Evolutionary conservation across 805 yeast genomes (phyloP).

Genomic region (Yarrowia sp.): DNA sequence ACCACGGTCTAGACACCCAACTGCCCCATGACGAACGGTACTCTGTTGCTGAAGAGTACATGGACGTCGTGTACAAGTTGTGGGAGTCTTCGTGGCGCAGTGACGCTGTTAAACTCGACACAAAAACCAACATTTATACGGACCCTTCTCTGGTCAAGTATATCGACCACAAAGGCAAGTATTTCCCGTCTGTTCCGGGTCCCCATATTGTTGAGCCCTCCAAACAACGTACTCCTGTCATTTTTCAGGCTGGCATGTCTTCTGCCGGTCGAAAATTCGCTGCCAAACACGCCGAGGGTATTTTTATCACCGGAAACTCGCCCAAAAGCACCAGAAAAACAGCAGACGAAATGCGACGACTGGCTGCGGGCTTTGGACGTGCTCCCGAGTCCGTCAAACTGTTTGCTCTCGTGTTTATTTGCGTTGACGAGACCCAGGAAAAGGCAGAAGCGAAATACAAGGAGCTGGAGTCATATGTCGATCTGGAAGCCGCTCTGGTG

Average conservation of each 20-base stretch:
- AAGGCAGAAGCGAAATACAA: constrained; percentile 43
- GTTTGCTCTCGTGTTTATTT: constrained; percentile 40
- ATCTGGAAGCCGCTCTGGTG: constrained; percentile 44
- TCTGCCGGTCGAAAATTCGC: constrained; percentile 43
- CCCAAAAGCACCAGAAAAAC: constrained; percentile 37
- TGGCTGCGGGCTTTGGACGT: constrained; percentile 41
- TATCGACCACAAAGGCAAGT: constrained; percentile 44
- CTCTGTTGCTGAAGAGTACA: constrained; percentile 42
- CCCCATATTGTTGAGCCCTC: constrained; percentile 45
- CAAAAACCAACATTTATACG: constrained; percentile 29
- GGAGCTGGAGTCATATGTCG: constrained; percentile 39
- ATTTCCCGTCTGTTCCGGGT: constrained; percentile 43
- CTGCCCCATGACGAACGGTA: constrained; percentile 46
- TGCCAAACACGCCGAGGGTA: constrained; percentile 45
- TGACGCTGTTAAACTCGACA: constrained; percentile 41
- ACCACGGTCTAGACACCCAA: constrained; percentile 40
- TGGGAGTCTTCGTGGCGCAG: constrained; percentile 47
- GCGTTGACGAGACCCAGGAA: constrained; percentile 44
- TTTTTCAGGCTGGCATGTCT: constrained; percentile 48
- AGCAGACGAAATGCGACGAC: constrained; percentile 37
- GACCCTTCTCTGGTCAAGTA: constrained; percentile 43
- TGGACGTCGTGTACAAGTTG: constrained; percentile 43
- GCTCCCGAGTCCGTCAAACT: constrained; percentile 42
- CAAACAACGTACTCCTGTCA: constrained; percentile 45
- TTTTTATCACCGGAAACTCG: constrained; percentile 42